phyloP scores from a whole-genome alignment of 495 filamentous ascomycete species.

The Penicillium steckii region DNA sequence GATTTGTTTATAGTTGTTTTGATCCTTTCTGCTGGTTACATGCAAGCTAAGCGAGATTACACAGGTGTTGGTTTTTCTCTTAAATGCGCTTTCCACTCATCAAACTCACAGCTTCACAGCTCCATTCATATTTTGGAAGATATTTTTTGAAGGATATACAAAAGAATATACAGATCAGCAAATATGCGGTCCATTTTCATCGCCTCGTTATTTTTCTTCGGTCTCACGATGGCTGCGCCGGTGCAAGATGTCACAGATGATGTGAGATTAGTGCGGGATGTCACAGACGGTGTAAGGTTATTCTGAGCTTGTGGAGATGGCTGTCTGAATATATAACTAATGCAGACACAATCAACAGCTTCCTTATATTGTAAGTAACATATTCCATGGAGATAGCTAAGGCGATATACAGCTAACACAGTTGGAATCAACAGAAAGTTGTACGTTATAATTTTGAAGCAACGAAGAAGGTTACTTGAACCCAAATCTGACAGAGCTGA shows the following conservation, averaged over 20 bases:
- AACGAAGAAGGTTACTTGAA: not conserved
- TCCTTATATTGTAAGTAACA: not conserved
- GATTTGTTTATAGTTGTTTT: no score
- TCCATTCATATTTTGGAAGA: no score
- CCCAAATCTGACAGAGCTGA: not conserved
- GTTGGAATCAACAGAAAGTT: not conserved
- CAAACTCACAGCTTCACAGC: no score
- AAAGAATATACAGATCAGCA: not conserved
- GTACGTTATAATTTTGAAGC: not conserved
- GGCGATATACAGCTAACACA: not conserved
- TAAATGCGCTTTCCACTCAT: no score
- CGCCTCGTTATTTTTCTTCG: not conserved
- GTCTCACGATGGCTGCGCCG: not conserved
- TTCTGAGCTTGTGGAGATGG: not conserved
- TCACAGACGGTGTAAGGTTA: not conserved
- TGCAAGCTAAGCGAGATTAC: no score
- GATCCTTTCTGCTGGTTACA: no score
- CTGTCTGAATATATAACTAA: not conserved
- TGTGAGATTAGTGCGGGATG: not conserved
- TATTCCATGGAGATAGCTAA: not conserved
- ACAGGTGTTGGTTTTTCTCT: no score
- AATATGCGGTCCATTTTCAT: not conserved
- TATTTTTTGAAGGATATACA: not conserved
- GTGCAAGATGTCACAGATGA: not conserved
- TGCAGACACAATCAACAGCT: not conserved